phyloP scores from a whole-genome alignment of 495 filamentous ascomycete species.

The Trichocladium uniseriatum region DNA sequence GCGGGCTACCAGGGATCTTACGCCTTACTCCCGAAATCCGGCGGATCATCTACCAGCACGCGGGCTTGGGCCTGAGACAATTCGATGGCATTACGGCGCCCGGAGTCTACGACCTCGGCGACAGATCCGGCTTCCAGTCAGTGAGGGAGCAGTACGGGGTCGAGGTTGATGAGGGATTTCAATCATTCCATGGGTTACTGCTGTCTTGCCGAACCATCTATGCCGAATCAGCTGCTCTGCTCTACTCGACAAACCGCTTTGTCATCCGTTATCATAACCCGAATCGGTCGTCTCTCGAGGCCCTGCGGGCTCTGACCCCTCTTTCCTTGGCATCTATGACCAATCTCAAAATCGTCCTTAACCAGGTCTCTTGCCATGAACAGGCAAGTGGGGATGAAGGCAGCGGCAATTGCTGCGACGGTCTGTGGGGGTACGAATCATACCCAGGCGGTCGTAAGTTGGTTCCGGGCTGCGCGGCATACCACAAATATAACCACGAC shows the following conservation, averaged over 20 bases:
- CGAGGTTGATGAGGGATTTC: neutral
- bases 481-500: neutral
- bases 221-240: slow-evolving; percentile 2
- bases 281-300: neutral
- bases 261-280: slow-evolving; percentile 2
- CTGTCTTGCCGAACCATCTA: slow-evolving; percentile 6
- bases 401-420: neutral
- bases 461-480: too few species aligned
- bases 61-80: neutral
- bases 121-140: too few species aligned
- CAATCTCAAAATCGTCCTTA: slow-evolving; percentile 3
- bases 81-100: neutral
- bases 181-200: neutral
- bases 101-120: neutral
- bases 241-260: slow-evolving; percentile 4
- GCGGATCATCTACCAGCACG: neutral
- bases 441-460: too few species aligned
- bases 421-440: too few species aligned
- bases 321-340: neutral
- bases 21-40: neutral
- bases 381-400: neutral
- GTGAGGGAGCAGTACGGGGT: neutral
- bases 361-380: slow-evolving; percentile 4
- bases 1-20: neutral
- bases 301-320: neutral